Percentiles rank a stretch among this genome's conserved stretches.
phyloP scores from a whole-genome alignment of 345 rosid genomes.

The Limnanthes douglasii region DNA sequence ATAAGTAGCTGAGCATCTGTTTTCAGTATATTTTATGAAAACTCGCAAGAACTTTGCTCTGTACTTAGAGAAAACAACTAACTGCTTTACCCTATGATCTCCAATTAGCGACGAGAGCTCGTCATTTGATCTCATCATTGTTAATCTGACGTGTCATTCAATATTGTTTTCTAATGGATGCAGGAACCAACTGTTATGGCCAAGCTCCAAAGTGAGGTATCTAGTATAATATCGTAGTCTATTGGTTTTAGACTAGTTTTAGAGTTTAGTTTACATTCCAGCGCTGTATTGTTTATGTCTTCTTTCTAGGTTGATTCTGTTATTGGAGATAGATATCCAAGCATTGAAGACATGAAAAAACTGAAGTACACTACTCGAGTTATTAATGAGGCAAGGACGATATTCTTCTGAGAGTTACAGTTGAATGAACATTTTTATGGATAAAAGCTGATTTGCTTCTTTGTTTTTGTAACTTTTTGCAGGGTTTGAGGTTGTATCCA shows the following conservation, averaged over 20 bases:
- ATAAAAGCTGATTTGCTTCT: conserved; percentile 2
- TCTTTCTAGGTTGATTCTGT: conserved; percentile 66
- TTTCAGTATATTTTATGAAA: too few species aligned
- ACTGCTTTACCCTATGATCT: too few species aligned
- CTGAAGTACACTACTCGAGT: conserved; percentile 86
- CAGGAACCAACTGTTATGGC: conserved; percentile 72
- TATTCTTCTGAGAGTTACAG: neutral
- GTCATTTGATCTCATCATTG: too few species aligned
- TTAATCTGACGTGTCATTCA: neutral
- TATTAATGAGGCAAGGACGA: conserved; percentile 61
- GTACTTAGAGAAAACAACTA: too few species aligned
- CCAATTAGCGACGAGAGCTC: neutral
- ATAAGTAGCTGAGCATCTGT: too few species aligned
- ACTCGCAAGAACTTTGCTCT: too few species aligned
- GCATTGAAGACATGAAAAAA: conserved; percentile 73
- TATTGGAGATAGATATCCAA: conserved; percentile 77
- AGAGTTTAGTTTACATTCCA: too few species aligned
- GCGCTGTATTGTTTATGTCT: neutral
- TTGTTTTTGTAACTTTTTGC: conserved; percentile 13
- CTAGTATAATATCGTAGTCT: too few species aligned
- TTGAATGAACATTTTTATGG: neutral
- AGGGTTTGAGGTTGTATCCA: conserved; percentile 90
- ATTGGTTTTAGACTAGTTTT: too few species aligned
- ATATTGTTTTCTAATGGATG: conserved; percentile 10
- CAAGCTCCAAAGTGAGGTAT: conserved; percentile 87